phyloP scores from a whole-genome alignment of 192 early-diverging fungal genomes.

The Jimgerdemannia lactiflua region DNA sequence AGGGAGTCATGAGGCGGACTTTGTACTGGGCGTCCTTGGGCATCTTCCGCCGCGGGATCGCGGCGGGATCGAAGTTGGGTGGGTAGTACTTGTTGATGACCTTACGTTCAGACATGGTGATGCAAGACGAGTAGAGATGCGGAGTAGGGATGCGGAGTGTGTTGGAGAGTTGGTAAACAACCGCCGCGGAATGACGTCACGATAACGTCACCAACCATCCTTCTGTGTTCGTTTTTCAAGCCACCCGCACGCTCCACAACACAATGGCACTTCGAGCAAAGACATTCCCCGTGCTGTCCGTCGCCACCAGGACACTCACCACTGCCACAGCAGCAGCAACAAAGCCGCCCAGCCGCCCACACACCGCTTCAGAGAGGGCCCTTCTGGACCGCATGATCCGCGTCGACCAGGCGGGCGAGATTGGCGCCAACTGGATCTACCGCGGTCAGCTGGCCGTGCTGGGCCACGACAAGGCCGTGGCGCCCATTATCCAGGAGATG shows the following conservation, averaged over 20 bases:
- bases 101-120: slow-evolving; percentile 85
- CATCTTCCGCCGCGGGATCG: slow-evolving; percentile 69
- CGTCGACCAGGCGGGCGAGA: slow-evolving; percentile 97
- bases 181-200: too few species aligned
- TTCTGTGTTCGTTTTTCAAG: too few species aligned
- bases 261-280: not conserved
- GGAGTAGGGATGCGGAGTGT: not conserved
- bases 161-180: too few species aligned
- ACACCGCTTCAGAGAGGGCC: slow-evolving; percentile 52
- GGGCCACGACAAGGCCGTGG: slow-evolving; percentile 61
- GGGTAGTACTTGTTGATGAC: slow-evolving; percentile 97
- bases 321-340: not conserved
- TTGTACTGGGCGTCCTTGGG: slow-evolving; percentile 88
- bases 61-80: slow-evolving; percentile 96
- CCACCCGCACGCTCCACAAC: too few species aligned
- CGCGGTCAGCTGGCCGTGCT: slow-evolving; percentile 89
- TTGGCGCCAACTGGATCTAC: slow-evolving; percentile 95
- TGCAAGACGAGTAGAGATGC: not conserved
- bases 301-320: not conserved
- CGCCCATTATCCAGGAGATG: slow-evolving; percentile 86
- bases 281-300: not conserved
- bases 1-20: slow-evolving; percentile 97
- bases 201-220: too few species aligned
- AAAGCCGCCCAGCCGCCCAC: slow-evolving; percentile 4
- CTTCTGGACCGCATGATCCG: slow-evolving; percentile 78